Conservation (phyloP, 192 early-diverging fungal genomes). For the Podila clonocystis region DNA sequence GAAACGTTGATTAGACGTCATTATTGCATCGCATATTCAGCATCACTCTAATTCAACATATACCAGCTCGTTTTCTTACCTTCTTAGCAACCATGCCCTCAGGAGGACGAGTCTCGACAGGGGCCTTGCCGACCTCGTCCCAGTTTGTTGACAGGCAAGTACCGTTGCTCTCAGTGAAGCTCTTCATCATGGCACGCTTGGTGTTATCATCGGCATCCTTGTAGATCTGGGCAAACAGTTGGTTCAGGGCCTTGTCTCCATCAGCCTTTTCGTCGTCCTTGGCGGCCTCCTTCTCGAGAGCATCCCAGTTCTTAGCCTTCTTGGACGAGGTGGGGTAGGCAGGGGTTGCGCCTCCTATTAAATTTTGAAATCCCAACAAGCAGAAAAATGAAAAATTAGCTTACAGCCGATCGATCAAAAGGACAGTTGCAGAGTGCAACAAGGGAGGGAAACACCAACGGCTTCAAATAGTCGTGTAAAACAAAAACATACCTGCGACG, state of each 20-base stretch:
- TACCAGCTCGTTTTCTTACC: slow-evolving; percentile 14
- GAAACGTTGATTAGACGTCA: too few species aligned
- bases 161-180: slow-evolving; percentile 94
- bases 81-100: slow-evolving; percentile 92
- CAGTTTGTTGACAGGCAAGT: slow-evolving; percentile 96
- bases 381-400: background rate
- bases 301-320: slow-evolving; percentile 85
- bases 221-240: slow-evolving; percentile 94
- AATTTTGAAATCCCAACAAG: slow-evolving; percentile 1
- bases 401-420: background rate
- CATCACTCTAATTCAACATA: background rate
- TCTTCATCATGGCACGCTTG: slow-evolving; percentile 96
- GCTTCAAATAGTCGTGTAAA: slow-evolving; percentile 13
- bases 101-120: slow-evolving; percentile 90
- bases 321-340: slow-evolving; percentile 61
- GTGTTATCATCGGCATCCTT: slow-evolving; percentile 90
- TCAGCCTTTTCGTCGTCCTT: slow-evolving; percentile 87
- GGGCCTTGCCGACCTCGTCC: slow-evolving; percentile 86
- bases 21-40: background rate
- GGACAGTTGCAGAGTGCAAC: background rate
- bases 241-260: slow-evolving; percentile 91
- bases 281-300: slow-evolving; percentile 76
- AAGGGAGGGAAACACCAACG: background rate
- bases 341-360: slow-evolving; percentile 16
- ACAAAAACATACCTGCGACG: slow-evolving; percentile 50